A percentile compares a stretch with the other conserved stretches of the same genome.
These are phyloP conservation scores for Coprinopsis sp. DNA, from an alignment of 768 basidiomycete genomes.

Conservation along the genomic window DNA sequence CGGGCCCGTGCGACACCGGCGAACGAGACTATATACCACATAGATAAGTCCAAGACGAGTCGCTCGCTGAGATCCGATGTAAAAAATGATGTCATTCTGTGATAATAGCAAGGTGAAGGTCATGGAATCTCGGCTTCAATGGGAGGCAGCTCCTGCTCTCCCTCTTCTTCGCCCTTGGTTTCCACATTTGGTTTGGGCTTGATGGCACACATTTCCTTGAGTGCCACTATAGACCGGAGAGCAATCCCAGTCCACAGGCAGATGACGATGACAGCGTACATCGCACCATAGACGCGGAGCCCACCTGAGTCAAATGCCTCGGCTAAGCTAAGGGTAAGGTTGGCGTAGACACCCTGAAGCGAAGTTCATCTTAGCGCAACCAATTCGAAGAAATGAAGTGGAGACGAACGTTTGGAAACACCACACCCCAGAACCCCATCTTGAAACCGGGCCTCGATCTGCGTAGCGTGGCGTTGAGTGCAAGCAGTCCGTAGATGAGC, in stretches of 20 bases:
- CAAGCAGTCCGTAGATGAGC: conserved; percentile 52
- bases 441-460: conserved; percentile 44
- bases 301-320: conserved; percentile 46
- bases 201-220: conserved; percentile 19
- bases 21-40: no score
- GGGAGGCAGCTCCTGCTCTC: no score
- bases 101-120: no score
- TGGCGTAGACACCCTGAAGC: conserved; percentile 50
- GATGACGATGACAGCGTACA: conserved; percentile 47
- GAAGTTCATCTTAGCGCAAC: neutral
- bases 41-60: no score
- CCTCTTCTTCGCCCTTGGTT: no score
- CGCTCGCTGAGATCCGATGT: no score
- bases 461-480: conserved; percentile 38
- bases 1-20: no score
- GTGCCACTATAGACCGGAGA: conserved; percentile 32
- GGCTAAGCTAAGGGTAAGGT: conserved; percentile 52
- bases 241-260: conserved; percentile 50
- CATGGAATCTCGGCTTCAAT: no score
- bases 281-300: conserved; percentile 54
- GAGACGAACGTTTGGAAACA: conserved; percentile 58
- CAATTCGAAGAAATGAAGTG: neutral
- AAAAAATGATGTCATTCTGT: no score
- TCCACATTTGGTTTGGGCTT: no score
- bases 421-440: conserved; percentile 60